phyloP scores from a whole-genome alignment of 2,329 filamentous ascomycete genomes.

The Atkinsonella hypoxylon region DNA sequence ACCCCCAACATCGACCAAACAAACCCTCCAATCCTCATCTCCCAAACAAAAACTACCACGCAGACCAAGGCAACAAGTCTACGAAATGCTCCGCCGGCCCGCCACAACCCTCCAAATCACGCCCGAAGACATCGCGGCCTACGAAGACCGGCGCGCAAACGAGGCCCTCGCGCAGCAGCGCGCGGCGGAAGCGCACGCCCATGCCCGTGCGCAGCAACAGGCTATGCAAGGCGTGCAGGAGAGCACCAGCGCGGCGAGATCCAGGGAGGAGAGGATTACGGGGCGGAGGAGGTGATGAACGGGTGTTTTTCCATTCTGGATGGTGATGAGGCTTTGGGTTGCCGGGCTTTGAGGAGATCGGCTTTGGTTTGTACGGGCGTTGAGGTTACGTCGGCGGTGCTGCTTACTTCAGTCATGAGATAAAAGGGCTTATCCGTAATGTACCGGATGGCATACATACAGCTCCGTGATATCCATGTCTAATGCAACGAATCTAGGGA shows the following conservation, averaged over 20 bases:
- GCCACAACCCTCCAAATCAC: constrained; percentile 58
- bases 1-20: too few relatives aligned
- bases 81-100: constrained; percentile 51
- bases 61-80: not conserved
- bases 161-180: constrained; percentile 22
- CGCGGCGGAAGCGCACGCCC: constrained; percentile 4
- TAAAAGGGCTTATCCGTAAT: too few relatives aligned
- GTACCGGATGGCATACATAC: too few relatives aligned
- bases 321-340: too few relatives aligned
- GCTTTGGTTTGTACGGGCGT: too few relatives aligned
- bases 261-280: constrained; percentile 28
- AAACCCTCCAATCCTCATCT: not conserved
- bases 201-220: not conserved
- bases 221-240: constrained; percentile 2
- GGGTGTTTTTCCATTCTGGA: too few relatives aligned
- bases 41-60: not conserved
- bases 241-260: constrained; percentile 13
- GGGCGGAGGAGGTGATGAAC: constrained; percentile 14
- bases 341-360: too few relatives aligned
- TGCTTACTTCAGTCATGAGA: too few relatives aligned
- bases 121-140: constrained; percentile 56
- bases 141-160: constrained; percentile 49
- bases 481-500: too few relatives aligned
- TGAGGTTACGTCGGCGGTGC: too few relatives aligned
- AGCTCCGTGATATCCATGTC: too few relatives aligned